Percentiles rank a stretch among this genome's conserved stretches.
Evolutionary conservation across 2,329 filamentous ascomycete genomes (phyloP).

Genomic region (Colletotrichum spaethianum): DNA sequence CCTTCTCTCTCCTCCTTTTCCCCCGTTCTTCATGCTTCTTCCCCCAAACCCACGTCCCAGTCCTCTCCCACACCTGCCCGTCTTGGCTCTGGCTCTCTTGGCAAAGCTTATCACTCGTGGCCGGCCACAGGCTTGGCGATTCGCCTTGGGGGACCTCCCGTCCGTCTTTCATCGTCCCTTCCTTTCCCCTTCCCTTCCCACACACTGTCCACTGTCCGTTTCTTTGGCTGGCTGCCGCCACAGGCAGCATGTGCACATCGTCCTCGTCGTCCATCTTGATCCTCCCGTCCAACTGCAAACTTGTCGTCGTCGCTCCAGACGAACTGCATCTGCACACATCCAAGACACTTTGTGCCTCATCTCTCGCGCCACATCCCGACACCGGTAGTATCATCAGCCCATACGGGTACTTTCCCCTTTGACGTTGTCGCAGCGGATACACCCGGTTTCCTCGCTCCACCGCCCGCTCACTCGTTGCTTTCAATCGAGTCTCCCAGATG

Average conservation of each 20-base stretch:
- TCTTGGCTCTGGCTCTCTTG: slow-evolving; percentile 48
- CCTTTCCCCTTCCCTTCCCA: background rate
- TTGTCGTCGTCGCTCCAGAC: slow-evolving; percentile 9
- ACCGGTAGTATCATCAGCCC: slow-evolving; percentile 2
- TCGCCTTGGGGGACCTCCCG: slow-evolving; percentile 3
- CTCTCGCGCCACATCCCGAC: background rate
- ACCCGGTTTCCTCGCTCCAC: background rate
- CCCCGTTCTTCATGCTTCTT: slow-evolving; percentile 7
- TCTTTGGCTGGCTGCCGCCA: slow-evolving; percentile 8
- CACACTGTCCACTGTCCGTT: slow-evolving; percentile 3
- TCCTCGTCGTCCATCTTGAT: background rate
- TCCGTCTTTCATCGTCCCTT: slow-evolving; percentile 9
- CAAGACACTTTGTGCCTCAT: background rate
- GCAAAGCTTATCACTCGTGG: slow-evolving; percentile 55
- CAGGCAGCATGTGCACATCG: background rate
- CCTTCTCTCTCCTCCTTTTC: background rate
- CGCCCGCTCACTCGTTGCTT: background rate
- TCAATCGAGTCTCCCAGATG: background rate
- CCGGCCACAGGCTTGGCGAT: slow-evolving; percentile 33
- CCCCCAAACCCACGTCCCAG: slow-evolving; percentile 33
- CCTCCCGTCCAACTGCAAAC: slow-evolving; percentile 12
- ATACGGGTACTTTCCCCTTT: slow-evolving; percentile 5
- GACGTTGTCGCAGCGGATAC: background rate
- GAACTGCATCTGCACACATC: slow-evolving; percentile 14
- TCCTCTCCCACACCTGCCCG: slow-evolving; percentile 42